Conservation (phyloP, 352 stramenopile genomes). For the Pythium scleroteichum region DNA sequence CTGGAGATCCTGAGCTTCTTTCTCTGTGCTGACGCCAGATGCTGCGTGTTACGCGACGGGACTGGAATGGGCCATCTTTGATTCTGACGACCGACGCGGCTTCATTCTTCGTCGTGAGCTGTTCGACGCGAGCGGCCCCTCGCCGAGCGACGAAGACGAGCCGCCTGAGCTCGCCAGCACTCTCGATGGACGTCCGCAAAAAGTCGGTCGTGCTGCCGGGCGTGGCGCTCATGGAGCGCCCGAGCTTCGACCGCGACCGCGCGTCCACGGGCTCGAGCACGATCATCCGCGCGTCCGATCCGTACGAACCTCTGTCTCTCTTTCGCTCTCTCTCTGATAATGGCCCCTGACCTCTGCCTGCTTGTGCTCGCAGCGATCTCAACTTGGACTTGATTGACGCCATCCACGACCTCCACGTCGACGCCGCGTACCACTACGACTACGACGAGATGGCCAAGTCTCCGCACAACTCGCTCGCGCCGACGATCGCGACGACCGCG, state of each 20-base stretch:
- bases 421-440: conserved; percentile 4
- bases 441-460: conserved; percentile 12
- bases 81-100: no score
- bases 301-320: no score
- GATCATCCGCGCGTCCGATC: conserved; percentile 6
- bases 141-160: no score
- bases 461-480: conserved; percentile 4
- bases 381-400: conserved; percentile 6
- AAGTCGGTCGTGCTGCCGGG: background rate
- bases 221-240: conserved; percentile 10
- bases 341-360: background rate
- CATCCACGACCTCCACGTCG: conserved; percentile 2
- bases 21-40: no score
- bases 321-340: no score
- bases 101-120: no score
- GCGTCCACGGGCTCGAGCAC: conserved; percentile 11
- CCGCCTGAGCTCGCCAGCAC: background rate
- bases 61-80: no score
- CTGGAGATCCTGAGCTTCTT: no score
- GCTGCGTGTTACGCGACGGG: no score
- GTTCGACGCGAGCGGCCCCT: no score
- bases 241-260: conserved; percentile 4
- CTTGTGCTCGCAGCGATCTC: background rate
- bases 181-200: background rate
- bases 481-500: conserved; percentile 27